phyloP scores from a whole-genome alignment of 345 rosid genomes.

The Psidium friedrichsthalianum region DNA sequence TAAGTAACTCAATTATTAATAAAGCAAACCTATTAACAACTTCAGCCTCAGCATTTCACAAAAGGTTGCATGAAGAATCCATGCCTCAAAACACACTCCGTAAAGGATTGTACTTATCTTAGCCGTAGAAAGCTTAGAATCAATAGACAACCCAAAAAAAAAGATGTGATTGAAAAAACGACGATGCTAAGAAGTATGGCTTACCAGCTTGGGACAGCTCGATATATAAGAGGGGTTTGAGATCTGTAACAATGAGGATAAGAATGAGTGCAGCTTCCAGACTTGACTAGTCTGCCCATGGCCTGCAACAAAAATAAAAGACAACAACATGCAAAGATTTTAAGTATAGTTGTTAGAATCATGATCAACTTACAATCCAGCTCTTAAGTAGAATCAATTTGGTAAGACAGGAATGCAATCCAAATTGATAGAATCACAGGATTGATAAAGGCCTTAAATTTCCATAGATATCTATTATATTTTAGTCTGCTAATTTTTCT shows the following conservation, averaged over 20 bases:
- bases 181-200: background rate
- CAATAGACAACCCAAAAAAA: background rate
- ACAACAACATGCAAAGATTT: background rate
- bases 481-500: background rate
- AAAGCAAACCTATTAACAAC: background rate
- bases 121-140: background rate
- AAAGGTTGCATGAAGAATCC: background rate
- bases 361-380: background rate
- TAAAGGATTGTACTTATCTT: background rate
- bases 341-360: background rate
- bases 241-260: slow-evolving; percentile 97
- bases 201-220: slow-evolving; percentile 98
- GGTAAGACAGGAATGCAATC: background rate
- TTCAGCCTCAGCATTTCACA: background rate
- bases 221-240: slow-evolving; percentile 86
- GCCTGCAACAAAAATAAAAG: slow-evolving; percentile 37
- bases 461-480: background rate
- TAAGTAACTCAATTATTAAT: background rate
- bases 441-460: background rate
- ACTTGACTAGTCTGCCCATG: slow-evolving; percentile 82
- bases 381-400: background rate
- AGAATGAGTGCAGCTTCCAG: slow-evolving; percentile 72
- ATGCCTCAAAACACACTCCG: background rate
- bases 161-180: background rate
- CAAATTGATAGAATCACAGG: background rate